Conservation (phyloP, 116 monocot genomes). For the Papilionanthe hybrid region DNA sequence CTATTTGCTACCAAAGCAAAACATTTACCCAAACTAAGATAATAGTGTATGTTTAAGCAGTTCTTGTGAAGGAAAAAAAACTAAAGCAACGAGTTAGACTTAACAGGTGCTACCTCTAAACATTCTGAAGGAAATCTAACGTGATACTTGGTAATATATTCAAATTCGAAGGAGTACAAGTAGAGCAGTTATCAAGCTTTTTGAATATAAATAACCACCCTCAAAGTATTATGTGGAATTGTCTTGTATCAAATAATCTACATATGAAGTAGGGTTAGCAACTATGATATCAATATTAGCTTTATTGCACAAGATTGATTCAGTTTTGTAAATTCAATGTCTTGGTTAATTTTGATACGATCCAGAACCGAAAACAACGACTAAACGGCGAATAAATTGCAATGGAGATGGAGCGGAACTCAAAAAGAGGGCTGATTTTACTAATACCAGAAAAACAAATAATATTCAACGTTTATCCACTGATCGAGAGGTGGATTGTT, state of each 20-base stretch:
- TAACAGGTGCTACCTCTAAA: neutral
- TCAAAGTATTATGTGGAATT: neutral
- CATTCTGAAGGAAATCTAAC: neutral
- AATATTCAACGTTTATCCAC: too few relatives aligned
- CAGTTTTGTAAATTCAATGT: neutral
- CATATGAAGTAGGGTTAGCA: neutral
- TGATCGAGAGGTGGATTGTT: too few relatives aligned
- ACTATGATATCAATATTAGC: neutral
- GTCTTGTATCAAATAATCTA: neutral
- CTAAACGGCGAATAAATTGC: too few relatives aligned
- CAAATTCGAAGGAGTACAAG: neutral
- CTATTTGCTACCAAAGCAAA: neutral
- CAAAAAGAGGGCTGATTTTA: too few relatives aligned
- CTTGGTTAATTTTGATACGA: neutral
- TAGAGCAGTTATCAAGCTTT: neutral
- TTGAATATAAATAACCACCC: neutral
- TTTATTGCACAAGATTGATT: neutral
- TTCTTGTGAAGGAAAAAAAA: neutral
- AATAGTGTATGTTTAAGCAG: neutral
- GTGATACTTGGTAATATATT: neutral
- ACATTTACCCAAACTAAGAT: neutral
- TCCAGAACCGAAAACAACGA: too few relatives aligned
- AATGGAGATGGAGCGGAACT: too few relatives aligned
- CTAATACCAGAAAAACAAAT: too few relatives aligned
- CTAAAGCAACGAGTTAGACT: neutral